Percentiles rank a stretch among this genome's conserved stretches.
Conservation (phyloP, 2,329 filamentous ascomycete genomes). For the Fusarium continuum region DNA sequence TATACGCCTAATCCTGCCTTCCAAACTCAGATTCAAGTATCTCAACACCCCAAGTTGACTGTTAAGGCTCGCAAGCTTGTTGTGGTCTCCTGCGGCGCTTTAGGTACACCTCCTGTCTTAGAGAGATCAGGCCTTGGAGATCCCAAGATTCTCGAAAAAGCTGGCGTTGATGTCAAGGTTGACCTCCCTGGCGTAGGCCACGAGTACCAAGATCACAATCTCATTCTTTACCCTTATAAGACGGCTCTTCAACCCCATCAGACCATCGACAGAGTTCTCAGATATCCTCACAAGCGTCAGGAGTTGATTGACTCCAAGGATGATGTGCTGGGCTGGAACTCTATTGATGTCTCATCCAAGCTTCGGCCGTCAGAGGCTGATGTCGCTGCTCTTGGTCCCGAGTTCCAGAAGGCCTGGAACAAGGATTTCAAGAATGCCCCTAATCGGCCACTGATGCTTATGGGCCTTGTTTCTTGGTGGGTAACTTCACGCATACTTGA, state of each 20-base stretch:
- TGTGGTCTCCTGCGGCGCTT: conserved; percentile 55
- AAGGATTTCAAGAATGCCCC: conserved; percentile 56
- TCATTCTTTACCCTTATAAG: conserved; percentile 62
- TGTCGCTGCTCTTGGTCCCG: conserved; percentile 60
- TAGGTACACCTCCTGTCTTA: conserved; percentile 64
- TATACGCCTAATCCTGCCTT: conserved; percentile 56
- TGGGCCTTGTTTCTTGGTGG: conserved; percentile 46
- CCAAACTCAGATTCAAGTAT: conserved; percentile 30
- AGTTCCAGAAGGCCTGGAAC: conserved; percentile 65
- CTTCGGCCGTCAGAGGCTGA: conserved; percentile 64
- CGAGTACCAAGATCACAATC: conserved; percentile 65
- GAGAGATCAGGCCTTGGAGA: conserved; percentile 71
- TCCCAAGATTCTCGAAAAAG: conserved; percentile 56
- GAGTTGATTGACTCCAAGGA: conserved; percentile 58
- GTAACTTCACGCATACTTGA: background rate
- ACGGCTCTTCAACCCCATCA: conserved; percentile 44
- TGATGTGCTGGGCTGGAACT: conserved; percentile 65
- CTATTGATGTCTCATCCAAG: conserved; percentile 64
- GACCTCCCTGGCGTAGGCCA: conserved; percentile 63
- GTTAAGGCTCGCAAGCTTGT: conserved; percentile 46
- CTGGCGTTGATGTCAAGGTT: conserved; percentile 56
- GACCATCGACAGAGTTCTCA: conserved; percentile 61
- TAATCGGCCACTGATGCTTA: conserved; percentile 60
- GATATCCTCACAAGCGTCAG: conserved; percentile 56
- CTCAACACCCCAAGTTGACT: conserved; percentile 13